Conservation (phyloP, 2,329 filamentous ascomycete species). For the Hypoxylon sp. region DNA sequence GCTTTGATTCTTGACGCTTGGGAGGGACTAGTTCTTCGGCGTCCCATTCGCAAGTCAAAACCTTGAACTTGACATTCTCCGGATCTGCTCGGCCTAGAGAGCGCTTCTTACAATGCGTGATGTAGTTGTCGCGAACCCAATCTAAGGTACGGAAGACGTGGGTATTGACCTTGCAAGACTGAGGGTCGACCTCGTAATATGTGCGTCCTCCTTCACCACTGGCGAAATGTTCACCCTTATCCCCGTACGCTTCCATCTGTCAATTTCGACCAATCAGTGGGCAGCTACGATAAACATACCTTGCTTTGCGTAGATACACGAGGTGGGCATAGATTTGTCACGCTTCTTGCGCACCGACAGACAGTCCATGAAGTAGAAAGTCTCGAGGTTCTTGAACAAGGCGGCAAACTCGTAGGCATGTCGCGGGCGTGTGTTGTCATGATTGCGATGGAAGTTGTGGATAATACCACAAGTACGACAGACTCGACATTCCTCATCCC, state of each 20-base stretch:
- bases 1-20: slow-evolving; percentile 33
- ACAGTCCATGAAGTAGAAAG: slow-evolving; percentile 64
- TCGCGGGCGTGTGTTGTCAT: slow-evolving; percentile 54
- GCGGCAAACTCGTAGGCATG: slow-evolving; percentile 63
- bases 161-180: slow-evolving; percentile 57
- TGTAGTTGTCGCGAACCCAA: slow-evolving; percentile 59
- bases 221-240: slow-evolving; percentile 49
- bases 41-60: slow-evolving; percentile 61
- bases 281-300: slow-evolving; percentile 35
- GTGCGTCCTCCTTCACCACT: slow-evolving; percentile 49
- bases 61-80: slow-evolving; percentile 58
- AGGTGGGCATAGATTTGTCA: slow-evolving; percentile 32
- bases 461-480: slow-evolving; percentile 57
- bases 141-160: slow-evolving; percentile 55
- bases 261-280: slow-evolving; percentile 16
- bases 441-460: slow-evolving; percentile 48
- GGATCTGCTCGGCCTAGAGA: slow-evolving; percentile 55
- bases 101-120: slow-evolving; percentile 56
- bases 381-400: slow-evolving; percentile 59
- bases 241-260: slow-evolving; percentile 28
- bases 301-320: slow-evolving; percentile 24
- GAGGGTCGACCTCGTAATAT: slow-evolving; percentile 55
- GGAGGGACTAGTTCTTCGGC: slow-evolving; percentile 35
- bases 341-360: slow-evolving; percentile 56
- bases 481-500: slow-evolving; percentile 55